Base-by-base conservation (phyloP, 1,139 yeast species). In the Oligophagozyma castellii region DNA sequence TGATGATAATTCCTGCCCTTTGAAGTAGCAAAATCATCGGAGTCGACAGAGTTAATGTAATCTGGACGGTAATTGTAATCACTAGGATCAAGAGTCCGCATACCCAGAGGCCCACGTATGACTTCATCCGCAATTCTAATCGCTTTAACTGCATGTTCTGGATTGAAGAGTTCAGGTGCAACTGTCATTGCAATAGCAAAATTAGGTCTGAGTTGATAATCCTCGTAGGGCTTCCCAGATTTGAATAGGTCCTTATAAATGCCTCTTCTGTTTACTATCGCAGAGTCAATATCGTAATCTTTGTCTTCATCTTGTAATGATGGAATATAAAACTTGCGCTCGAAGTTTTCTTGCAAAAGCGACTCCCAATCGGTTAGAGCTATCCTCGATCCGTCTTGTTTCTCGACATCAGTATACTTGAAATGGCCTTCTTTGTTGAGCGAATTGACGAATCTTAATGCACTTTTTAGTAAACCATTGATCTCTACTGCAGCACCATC, bases 1-100 rank as follows among this genome's bases (percentile, higher is more conserved):
- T 89, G 96, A 54, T 89, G 98, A 53, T 89, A 89, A 56, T 89
- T 89, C 46, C 96, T 68, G 12, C 98, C 98, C 56, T 84, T 84
- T 4, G 96, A 66, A 0, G 96, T 84, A 1, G 93, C 84, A 62
- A 84, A 89, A 52, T 89, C 95, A 5, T 67, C 70, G 30, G 70
- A 72, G 46, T 89, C 96, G 27, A 70, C 76, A 29, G 86, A 60
- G 50, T 89, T 89, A 44, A 63, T 61, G 55, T 89, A 89, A 58
- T 80, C 70, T 1, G 98, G 98, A 35, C 92, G 67, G 55, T 89
- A 89, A 55, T 89, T 84, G 61, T 73, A 68, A 56, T 89, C 98
- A 12, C 73, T 67, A 4, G 98, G 96, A 51, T 89, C 98, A 38
- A 89, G 64, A 0, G 98, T 89, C 26, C 74, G 68, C 78, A 86